Base-by-base conservation (phyloP, 1,284 basidiomycete species). In the Microbotryum intermedium region DNA sequence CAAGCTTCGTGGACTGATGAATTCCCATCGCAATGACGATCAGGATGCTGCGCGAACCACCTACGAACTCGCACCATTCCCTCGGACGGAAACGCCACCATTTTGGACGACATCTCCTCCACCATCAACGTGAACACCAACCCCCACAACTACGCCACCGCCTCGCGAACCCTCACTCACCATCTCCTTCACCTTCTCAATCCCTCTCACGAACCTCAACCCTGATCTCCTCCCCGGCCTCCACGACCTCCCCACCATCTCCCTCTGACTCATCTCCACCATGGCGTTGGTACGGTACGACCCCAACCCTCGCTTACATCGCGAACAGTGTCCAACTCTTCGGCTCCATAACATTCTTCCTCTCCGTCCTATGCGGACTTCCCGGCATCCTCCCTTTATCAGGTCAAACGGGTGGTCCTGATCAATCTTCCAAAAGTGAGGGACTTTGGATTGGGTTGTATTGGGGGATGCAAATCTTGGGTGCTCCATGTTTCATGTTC, bases 271-370 rank as follows among this genome's bases (percentile, higher is more conserved):
- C 20, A 46, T 7, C 50, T 5, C 34, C 50, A 0, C 20, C 45
- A 10, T 67, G 65, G 65, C 45, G 47, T 8, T 67, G 65, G 65
- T 62, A 53, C 48, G 63, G 58, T 45, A 42, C 39, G 3, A 20
- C 47, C n/a, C 47, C 29, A 13, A 52, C 56, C n/a, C 34, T 68
- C 13, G 66, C 58, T 5, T 68, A 63, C 53, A 28, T 60, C 39
- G 66, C 66, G 21, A 66, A 60, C 45, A 18, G 53, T 5, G 29
- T 68, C 21, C 66, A 68, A 39, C 49, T 63, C 7, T 56, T 66
- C 28, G 64, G 64, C 13, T 64, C 64, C 7, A 46, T 21, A 8
- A 25, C 49, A 11, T 68, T 68, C 55, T 56, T 50, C n/a, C 46
- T 68, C n/a, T 50, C 50, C 5, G 53, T 55, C 5, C 48, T 66